Conservation (phyloP, 1,139 yeast species). For the Saccharomyces hybrid region DNA sequence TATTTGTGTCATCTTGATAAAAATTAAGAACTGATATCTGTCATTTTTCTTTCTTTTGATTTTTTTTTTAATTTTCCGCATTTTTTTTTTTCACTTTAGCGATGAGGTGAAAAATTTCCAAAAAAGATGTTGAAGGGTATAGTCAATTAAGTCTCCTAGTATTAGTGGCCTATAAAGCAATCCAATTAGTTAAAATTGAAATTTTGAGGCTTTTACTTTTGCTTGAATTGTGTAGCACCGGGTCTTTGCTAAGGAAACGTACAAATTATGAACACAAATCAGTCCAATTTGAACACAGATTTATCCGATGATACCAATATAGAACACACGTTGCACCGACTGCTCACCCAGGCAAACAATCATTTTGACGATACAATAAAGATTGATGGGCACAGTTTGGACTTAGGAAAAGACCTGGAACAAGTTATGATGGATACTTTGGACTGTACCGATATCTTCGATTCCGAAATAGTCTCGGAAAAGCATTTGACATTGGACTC, state of each 20-base stretch:
- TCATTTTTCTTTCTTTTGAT: not conserved
- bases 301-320: slow-evolving; percentile 10
- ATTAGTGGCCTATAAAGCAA: not conserved
- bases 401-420: slow-evolving; percentile 17
- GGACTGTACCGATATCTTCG: slow-evolving; percentile 10
- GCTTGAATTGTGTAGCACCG: not conserved
- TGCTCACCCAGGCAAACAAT: slow-evolving; percentile 16
- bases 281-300: slow-evolving; percentile 1
- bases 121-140: not conserved
- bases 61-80: not conserved
- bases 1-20: not conserved
- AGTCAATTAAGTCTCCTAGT: not conserved
- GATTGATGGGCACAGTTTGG: slow-evolving; percentile 5
- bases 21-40: not conserved
- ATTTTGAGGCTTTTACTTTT: not conserved
- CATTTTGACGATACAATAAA: slow-evolving; percentile 4
- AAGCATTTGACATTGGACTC: slow-evolving; percentile 23
- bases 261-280: not conserved
- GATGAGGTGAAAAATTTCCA: not conserved
- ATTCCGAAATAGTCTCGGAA: slow-evolving; percentile 12
- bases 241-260: not conserved
- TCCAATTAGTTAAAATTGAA: not conserved
- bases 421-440: slow-evolving; percentile 10
- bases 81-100: not conserved
- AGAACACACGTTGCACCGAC: slow-evolving; percentile 18